Percentiles rank a stretch among this genome's conserved stretches.
phyloP scores from a whole-genome alignment of 2,329 filamentous ascomycete species.

The Parastagonospora nodorum region DNA sequence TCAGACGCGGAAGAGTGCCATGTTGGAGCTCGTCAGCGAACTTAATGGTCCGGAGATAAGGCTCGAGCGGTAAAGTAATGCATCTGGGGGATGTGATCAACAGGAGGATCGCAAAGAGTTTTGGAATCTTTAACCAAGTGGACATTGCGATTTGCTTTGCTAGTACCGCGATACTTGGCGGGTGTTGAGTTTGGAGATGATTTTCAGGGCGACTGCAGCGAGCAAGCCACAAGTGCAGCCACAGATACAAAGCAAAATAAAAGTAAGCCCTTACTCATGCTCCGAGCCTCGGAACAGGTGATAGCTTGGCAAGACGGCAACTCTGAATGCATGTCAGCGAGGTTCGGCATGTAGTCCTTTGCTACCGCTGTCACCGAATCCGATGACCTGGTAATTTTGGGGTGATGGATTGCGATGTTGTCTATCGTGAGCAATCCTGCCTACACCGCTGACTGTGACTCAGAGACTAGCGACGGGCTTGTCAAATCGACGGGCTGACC shows the following conservation, averaged over 20 bases:
- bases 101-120: neutral
- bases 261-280: neutral
- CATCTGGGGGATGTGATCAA: neutral
- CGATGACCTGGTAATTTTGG: constrained; percentile 15
- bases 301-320: no score
- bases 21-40: neutral
- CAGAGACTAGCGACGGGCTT: constrained; percentile 7
- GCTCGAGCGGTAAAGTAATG: neutral
- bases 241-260: neutral
- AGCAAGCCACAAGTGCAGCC: neutral
- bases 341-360: constrained; percentile 11
- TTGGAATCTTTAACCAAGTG: neutral
- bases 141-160: neutral
- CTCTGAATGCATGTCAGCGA: no score
- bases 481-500: neutral
- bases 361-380: constrained; percentile 9
- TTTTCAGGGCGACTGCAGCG: constrained; percentile 5
- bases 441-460: constrained; percentile 20
- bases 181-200: constrained; percentile 3
- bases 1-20: neutral
- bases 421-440: constrained; percentile 12
- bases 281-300: neutral
- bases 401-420: constrained; percentile 8
- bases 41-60: neutral
- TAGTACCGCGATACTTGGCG: constrained; percentile 7